These are phyloP conservation scores for Breviolum minutum DNA, from an alignment of 73 alveolate genomes.

Conservation along the genomic window DNA sequence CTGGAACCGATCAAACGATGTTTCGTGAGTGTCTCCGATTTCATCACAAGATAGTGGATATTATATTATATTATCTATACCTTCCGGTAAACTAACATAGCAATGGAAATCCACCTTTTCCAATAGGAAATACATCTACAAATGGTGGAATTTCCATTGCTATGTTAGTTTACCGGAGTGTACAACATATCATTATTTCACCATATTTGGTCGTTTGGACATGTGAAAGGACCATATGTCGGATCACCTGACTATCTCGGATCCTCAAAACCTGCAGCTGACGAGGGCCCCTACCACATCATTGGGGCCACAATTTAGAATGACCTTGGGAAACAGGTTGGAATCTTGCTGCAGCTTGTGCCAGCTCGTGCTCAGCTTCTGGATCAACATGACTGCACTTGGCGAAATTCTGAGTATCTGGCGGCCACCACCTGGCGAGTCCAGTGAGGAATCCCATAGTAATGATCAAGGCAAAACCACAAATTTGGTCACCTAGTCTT, in stretches of 20 bases:
- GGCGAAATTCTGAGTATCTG: neutral
- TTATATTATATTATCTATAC: too few relatives aligned
- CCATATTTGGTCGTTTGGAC: neutral
- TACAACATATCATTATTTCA: too few relatives aligned
- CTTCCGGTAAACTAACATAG: too few relatives aligned
- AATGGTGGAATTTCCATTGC: too few relatives aligned
- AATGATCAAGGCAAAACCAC: neutral
- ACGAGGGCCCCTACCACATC: slow-evolving; percentile 26
- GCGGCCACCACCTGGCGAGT: neutral
- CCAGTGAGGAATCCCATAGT: neutral
- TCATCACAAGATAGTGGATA: too few relatives aligned
- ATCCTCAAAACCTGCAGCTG: neutral
- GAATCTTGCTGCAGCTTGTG: neutral
- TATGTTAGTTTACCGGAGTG: too few relatives aligned
- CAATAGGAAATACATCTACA: too few relatives aligned
- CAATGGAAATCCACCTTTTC: too few relatives aligned
- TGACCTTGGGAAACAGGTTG: neutral
- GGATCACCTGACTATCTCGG: neutral
- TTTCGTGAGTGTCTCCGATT: too few relatives aligned
- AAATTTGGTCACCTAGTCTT: too few relatives aligned
- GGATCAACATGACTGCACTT: neutral
- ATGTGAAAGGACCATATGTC: neutral
- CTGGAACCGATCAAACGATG: too few relatives aligned
- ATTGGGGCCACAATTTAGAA: slow-evolving; percentile 43
- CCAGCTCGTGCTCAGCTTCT: neutral